Base-by-base conservation (phyloP, 768 basidiomycete genomes). In the Auriscalpium microsporum region DNA sequence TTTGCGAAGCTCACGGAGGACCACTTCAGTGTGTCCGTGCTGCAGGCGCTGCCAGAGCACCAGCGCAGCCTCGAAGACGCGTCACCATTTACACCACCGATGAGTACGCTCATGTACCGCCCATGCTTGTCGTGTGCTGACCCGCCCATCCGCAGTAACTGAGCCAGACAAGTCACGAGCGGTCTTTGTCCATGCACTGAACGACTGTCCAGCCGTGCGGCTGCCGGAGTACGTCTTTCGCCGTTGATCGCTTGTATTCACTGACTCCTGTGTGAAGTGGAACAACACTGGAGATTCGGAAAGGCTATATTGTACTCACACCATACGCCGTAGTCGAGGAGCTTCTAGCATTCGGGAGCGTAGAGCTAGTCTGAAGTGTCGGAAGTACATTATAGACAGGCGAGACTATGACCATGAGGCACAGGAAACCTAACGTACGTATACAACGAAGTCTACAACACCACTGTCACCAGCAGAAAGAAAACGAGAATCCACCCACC, bases 121-220 rank as follows among this genome's bases (percentile, higher is more conserved):
- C 33, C 45, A 33, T 33, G 28, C 28, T 28, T 28, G 28, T 7
- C 28, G 28, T 28, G 28, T 28, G 28, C 4, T 28, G 28, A 28
- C 5, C 28, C 2, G 28, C 4, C 28, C 5, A 5, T 28, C 28
- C 8, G 21, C 67, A 96, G 94, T 93, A 13, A 75, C 85, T 0
- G 75, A 82, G 63, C 93, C 94, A 10, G 86, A 94, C 62, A 84
- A 80, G 65, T 75, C 80, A 3, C 75, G 77, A 0, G 84, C 90
- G 0, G 90, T 96, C 0, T 90, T 95, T 64, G 83, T 88, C 2
- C 87, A 85, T 65, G 92, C 91, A 14, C 74, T 84, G 23, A 75
- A 77, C 58, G 76, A 77, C 54, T 94, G 89, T 71, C 81, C 83
- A 9, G 81, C 78, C 4, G 75, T 85, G 55, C 73, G 73, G 50